phyloP scores from a whole-genome alignment of 164 flowering plant species.

The Chloranthus sessilifolius region DNA sequence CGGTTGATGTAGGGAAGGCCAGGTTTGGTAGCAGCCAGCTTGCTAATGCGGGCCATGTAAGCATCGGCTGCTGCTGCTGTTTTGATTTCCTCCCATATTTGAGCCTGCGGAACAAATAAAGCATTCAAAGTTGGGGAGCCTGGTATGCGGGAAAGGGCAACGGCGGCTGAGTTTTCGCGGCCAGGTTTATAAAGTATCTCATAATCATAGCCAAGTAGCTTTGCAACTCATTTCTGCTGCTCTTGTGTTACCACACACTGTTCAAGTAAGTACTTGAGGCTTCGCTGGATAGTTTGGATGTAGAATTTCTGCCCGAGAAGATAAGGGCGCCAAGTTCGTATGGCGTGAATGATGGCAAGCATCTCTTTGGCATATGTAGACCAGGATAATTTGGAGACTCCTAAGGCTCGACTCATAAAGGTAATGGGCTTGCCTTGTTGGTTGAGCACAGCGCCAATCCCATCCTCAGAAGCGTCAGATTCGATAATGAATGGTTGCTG shows the following conservation, averaged over 20 bases:
- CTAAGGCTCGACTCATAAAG: neutral
- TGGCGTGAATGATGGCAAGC: neutral
- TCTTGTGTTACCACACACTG: neutral
- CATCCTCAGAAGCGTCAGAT: neutral
- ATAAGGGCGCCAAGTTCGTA: neutral
- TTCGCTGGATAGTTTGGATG: neutral
- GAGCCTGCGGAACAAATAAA: conserved; percentile 3
- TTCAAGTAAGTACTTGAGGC: neutral
- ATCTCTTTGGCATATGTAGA: neutral
- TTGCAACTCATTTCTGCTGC: conserved; percentile 1
- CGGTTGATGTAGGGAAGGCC: neutral
- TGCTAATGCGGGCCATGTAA: neutral
- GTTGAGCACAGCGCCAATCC: neutral
- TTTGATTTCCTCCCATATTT: neutral
- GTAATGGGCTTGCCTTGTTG: neutral
- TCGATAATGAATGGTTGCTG: neutral
- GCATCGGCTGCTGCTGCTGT: neutral
- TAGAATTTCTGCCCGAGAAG: neutral
- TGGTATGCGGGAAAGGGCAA: neutral
- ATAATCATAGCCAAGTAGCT: conserved; percentile 5
- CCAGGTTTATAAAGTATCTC: conserved; percentile 5
- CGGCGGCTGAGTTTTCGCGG: neutral
- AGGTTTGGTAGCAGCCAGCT: neutral
- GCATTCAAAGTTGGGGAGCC: neutral
- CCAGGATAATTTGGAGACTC: neutral